Base-by-base conservation (phyloP, 371 early-diverging fungal species). In the Apophysomyces elegans region DNA sequence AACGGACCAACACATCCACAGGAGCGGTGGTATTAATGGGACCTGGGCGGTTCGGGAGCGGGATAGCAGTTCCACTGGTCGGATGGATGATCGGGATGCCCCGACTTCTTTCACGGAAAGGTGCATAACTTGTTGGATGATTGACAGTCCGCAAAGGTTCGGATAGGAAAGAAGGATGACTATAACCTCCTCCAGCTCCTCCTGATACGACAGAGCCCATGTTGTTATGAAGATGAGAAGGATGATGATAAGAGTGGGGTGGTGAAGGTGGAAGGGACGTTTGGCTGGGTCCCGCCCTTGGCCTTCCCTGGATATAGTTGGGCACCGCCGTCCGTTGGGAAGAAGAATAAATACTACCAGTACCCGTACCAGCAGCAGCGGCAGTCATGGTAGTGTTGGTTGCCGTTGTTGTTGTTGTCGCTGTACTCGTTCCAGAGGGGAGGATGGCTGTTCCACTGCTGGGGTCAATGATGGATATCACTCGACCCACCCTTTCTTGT, bases 381-480 rank as follows among this genome's bases (percentile, higher is more conserved):
- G 1, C 26, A 26, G 32, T 26, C 32, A 26, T 26, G 32, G 32
- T 26, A 3, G 32, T 26, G 32, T 26, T 26, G 32, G 32, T 26
- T 26, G 32, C 32, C 2, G 32, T 26, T 26, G 32, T 26, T 26
- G 26, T 26, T 26, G 32, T 26, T 26, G 32, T 26, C 32, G 32
- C 32, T 26, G 32, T 21, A 50, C 21, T 39, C 45, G 62, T 64
- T 41, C 59, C 57, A 43, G 70, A 76, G 11, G 76, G 67, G 35
- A 72, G 61, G 26, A 80, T 75, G 32, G 75, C 76, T 38, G 76
- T 68, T 75, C 73, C 75, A 43, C 72, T 80, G 44, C 54, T 50
- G 37, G 81, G 81, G 62, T 81, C 67, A 41, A 81, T 79, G 43
- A 81, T 81, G 18, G 81, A 79, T 32, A 81, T 77, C 5, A 69